Evolutionary conservation across 2,329 filamentous ascomycete genomes (phyloP), one percentile per base, ranked within the genome.

Genomic region (Seiridium unicorne): DNA sequence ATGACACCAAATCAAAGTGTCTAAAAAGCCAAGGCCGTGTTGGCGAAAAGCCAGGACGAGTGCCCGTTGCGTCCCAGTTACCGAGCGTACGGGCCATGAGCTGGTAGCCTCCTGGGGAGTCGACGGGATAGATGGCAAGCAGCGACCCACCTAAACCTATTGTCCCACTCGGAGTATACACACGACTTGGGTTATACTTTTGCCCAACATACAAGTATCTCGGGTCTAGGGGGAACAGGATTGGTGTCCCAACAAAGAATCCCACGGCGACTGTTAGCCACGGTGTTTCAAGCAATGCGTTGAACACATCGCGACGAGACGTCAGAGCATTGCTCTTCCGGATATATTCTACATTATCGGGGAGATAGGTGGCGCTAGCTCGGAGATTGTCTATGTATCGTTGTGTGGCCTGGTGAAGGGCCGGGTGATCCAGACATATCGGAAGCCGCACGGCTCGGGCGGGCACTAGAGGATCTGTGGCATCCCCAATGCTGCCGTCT

Each of bases 91-190:
- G 74, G 0, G 81, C 81, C 2, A 77, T 79, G 70, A 83, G 78
- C 70, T 84, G 81, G 61, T 85, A 85, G 0, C 84, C 84, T 4
- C 84, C 84, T 0, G 83, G 84, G 0, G 77, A 80, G 62, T 86
- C 83, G 11, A 84, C 82, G 3, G 81, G 82, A 61, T 86, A 85
- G 10, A 85, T 75, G 0, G 75, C 73, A 71, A 84, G 80, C 68
- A 82, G 84, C 3, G 74, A 78, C 3, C 84, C 84, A 6, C 82
- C 84, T 82, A 81, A 85, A 1, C 77, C 78, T 0, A 85, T 79
- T 0, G 80, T 82, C 3, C 84, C 84, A 59, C 80, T 83, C 0
- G 83, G 84, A 0, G 84, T 86, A 67, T 81, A 84, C 1, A 84
- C 80, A 11, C 83, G 77, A 11, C 77, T 81, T 0, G 84, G 84